Base-by-base conservation (phyloP, 1,284 basidiomycete species). In the Phellinidium pouzarii region DNA sequence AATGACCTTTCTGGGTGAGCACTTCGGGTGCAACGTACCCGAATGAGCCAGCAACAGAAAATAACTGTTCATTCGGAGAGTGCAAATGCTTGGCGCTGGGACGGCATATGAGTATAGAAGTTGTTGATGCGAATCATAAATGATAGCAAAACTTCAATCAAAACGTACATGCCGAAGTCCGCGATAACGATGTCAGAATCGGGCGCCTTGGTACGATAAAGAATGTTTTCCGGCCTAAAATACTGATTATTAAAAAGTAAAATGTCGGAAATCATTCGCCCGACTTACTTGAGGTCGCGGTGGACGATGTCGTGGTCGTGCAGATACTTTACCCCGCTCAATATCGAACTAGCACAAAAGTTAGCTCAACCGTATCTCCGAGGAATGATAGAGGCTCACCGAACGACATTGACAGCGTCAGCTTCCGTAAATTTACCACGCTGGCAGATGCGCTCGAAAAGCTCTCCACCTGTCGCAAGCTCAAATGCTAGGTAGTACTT, bases 1-100 rank as follows among this genome's bases (percentile, higher is more conserved):
- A 87, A 64, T 99, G 94, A 0, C 91, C 91, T 37, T 78, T 68
- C 61, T 88, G 84, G 55, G 78, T 80, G 23, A 98, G 73, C 4
- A 99, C 89, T 66, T 99, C 95, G 1, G 92, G 92, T 1, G 94
- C 94, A 19, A 94, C 91, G 63, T 98, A 98, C 1, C 94, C 94
- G 57, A 95, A 85, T 60, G 86, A 91, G 0, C 95, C 95, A 0
- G 94, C 94, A 2, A 95, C 71, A 0, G 84, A 82, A 22, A 80
- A 82, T 1, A 98, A 72, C 55, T 87, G 82, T 63, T 95, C 89
- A 29, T 87, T 84, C 0, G 85, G 71, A 0, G 80, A 76, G 58
- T 91, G 80, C 3, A 96, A 71, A 60, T 93, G 90, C 64, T 93
- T 93, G 2, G 94, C 93, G 54, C 87, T 91, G 60, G 31, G 23